phyloP scores from a whole-genome alignment of 108 stramenopile species.

The Skeletonema grethae region DNA sequence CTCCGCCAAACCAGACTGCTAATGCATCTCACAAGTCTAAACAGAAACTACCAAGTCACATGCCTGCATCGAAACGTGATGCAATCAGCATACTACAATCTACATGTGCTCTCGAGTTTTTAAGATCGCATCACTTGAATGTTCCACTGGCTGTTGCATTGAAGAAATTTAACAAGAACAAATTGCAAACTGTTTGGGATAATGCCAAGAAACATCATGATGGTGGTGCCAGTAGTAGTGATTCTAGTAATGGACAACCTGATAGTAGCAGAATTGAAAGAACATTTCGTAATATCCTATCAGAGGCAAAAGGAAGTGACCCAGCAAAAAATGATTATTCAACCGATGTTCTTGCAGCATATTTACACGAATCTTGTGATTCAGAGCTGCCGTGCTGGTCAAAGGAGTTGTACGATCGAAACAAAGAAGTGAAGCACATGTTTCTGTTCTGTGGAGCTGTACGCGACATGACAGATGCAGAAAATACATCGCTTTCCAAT shows the following conservation, averaged over 20 bases:
- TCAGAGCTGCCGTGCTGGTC: constrained; percentile 72
- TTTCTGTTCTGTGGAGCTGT: constrained; percentile 78
- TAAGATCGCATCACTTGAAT: constrained; percentile 64
- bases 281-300: constrained; percentile 23
- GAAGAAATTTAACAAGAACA: constrained; percentile 64
- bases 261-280: constrained; percentile 31
- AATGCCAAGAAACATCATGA: constrained; percentile 35
- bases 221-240: not conserved
- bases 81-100: constrained; percentile 61
- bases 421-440: constrained; percentile 26
- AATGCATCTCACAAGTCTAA: not conserved
- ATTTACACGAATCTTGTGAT: constrained; percentile 72
- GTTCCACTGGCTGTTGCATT: constrained; percentile 54
- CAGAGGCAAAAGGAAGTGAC: constrained; percentile 1
- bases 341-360: constrained; percentile 53
- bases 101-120: constrained; percentile 67
- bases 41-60: constrained; percentile 15
- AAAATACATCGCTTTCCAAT: constrained; percentile 47
- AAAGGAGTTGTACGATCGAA: constrained; percentile 2
- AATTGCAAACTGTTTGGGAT: constrained; percentile 51
- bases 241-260: not conserved
- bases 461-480: constrained; percentile 60
- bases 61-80: constrained; percentile 59
- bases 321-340: constrained; percentile 1
- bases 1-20: not conserved